phyloP scores from a whole-genome alignment of 208 protist genomes.

The Lotmaria passim region DNA sequence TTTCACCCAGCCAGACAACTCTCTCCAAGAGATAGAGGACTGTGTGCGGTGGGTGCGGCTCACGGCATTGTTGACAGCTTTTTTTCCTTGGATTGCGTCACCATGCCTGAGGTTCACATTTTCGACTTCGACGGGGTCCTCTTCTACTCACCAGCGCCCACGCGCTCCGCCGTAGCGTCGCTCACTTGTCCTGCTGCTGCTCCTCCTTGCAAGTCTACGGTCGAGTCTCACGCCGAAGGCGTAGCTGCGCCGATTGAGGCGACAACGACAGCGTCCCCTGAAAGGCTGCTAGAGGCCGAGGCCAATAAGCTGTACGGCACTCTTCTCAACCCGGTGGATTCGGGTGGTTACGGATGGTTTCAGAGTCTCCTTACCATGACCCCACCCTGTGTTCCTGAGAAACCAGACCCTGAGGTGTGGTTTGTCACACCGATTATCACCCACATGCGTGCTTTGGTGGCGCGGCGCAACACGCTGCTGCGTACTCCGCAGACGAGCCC shows the following conservation, averaged over 20 bases:
- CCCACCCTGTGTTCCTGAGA: constrained; percentile 65
- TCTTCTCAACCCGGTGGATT: constrained; percentile 42
- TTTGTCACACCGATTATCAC: constrained; percentile 34
- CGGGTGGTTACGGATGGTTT: constrained; percentile 80
- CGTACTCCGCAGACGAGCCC: not conserved
- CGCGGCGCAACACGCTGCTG: constrained; percentile 3
- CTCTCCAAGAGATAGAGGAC: no score
- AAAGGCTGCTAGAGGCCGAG: constrained; percentile 2
- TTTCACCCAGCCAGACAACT: no score
- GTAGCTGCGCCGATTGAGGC: no score
- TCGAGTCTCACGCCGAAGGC: no score
- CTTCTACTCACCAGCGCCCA: constrained; percentile 71
- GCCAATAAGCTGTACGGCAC: constrained; percentile 36
- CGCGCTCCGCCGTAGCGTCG: constrained; percentile 23
- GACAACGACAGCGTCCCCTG: not conserved
- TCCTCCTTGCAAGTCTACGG: no score
- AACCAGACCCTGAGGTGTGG: constrained; percentile 35
- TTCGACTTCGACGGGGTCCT: constrained; percentile 91
- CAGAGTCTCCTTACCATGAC: constrained; percentile 70
- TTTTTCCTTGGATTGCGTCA: constrained; percentile 1
- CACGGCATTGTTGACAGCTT: not conserved
- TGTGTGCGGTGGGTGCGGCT: not conserved
- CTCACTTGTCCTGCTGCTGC: constrained; percentile 25
- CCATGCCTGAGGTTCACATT: constrained; percentile 70
- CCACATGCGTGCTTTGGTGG: constrained; percentile 39